Percentiles rank a stretch among this genome's conserved stretches.
These are phyloP conservation scores for Debaryomyces sp. DNA, from an alignment of 1,139 yeast genomes.

Conservation along the genomic window DNA sequence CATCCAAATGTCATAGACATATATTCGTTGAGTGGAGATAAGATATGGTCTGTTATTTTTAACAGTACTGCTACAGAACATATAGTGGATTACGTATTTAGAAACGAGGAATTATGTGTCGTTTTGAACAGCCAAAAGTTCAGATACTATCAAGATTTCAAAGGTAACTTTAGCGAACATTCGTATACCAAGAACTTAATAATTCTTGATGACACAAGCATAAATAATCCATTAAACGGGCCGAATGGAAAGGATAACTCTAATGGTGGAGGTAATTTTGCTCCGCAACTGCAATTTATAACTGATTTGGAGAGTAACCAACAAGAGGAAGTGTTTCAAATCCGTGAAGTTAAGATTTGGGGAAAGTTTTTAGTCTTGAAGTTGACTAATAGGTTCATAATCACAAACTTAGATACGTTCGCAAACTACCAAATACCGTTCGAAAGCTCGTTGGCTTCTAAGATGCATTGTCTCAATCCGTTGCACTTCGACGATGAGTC, in stretches of 20 bases:
- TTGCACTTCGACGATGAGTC: slow-evolving; percentile 9
- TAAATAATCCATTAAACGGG: slow-evolving; percentile 22
- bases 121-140: slow-evolving; percentile 59
- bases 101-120: slow-evolving; percentile 64
- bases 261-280: background rate
- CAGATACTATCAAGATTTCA: slow-evolving; percentile 69
- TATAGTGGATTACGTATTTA: slow-evolving; percentile 56
- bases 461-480: slow-evolving; percentile 19
- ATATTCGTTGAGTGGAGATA: slow-evolving; percentile 55
- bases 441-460: slow-evolving; percentile 17
- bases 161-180: slow-evolving; percentile 63
- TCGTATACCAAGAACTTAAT: slow-evolving; percentile 36
- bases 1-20: slow-evolving; percentile 47
- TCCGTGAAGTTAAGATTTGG: slow-evolving; percentile 27
- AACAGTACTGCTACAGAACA: slow-evolving; percentile 57
- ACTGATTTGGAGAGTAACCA: slow-evolving; percentile 39
- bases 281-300: slow-evolving; percentile 17
- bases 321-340: slow-evolving; percentile 32
- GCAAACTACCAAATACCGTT: slow-evolving; percentile 32
- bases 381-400: slow-evolving; percentile 28
- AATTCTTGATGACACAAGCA: slow-evolving; percentile 35
- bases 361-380: slow-evolving; percentile 34
- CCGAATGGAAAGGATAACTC: slow-evolving; percentile 2
- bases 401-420: slow-evolving; percentile 29
- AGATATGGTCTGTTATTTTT: slow-evolving; percentile 51